Base-by-base conservation (phyloP, 2,329 filamentous ascomycete species). In the Aspergillus tubingensis region DNA sequence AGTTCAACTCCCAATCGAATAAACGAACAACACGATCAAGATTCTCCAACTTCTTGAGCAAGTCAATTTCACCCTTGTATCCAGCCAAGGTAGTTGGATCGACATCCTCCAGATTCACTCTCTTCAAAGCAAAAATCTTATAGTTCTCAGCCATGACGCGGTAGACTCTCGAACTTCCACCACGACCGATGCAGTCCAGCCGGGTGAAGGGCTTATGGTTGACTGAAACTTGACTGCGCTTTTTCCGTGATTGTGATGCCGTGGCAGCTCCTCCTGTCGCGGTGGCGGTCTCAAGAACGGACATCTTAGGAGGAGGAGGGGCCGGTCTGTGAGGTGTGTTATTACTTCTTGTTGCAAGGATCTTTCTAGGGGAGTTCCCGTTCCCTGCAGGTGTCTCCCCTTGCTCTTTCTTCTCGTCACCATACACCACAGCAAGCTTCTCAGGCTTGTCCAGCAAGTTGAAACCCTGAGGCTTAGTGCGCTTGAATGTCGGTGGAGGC, bases 61-160 rank as follows among this genome's bases (percentile, higher is more conserved):
- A 82, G 68, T 97, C 93, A 60, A 99, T 99, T 76, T 99, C 95
- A 57, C 94, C 94, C 75, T 96, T 95, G 80, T 91, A 98, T 1
- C 94, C 94, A 60, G 86, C 85, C 55, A 99, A 86, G 0, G 91
- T 91, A 23, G 83, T 81, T 66, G 95, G 91, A 71, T 99, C 94
- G 27, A 92, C 91, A 69, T 94, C 90, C 71, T 96, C 92, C 7
- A 98, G 83, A 55, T 94, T 91, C 23, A 99, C 95, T 52, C 92
- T 85, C 79, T 99, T 99, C 66, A 99, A 79, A 0, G 95, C 95
- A 76, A 96, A 93, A 77, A 96, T 91, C 74, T 93, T 96, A 71
- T 92, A 93, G 72, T 97, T 98, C 75, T 99, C 95, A 0, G 95
- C 94, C 82, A 96, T 96, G 36, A 99, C 95, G 49, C 92, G 89